Conservation (phyloP, 495 filamentous ascomycete genomes). For the Penicillium lividum region DNA sequence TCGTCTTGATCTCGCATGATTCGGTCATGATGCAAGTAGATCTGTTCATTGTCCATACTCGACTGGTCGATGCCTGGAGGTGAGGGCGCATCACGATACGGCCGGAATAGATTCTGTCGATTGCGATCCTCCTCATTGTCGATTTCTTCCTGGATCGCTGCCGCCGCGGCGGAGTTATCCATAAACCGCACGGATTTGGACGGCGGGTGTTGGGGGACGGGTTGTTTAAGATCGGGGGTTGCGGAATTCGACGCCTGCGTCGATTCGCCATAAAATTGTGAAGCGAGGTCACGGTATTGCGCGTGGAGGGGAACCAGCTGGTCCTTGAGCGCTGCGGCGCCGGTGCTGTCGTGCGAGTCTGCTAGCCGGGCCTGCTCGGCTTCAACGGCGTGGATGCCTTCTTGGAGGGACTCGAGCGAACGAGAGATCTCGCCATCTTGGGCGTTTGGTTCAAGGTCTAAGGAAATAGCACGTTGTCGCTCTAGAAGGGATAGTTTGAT, state of each 20-base stretch:
- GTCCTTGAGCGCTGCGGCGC: slow-evolving; percentile 66
- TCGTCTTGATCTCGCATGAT: slow-evolving; percentile 87
- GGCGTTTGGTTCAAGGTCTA: slow-evolving; percentile 80
- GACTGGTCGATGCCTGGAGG: slow-evolving; percentile 64
- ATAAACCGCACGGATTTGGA: slow-evolving; percentile 91
- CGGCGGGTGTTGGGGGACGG: slow-evolving; percentile 47
- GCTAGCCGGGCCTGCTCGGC: slow-evolving; percentile 63
- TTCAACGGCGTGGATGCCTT: slow-evolving; percentile 76
- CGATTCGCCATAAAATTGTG: slow-evolving; percentile 64
- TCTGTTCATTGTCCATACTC: slow-evolving; percentile 76
- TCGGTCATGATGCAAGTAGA: slow-evolving; percentile 79
- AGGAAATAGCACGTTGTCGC: slow-evolving; percentile 81
- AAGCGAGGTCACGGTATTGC: slow-evolving; percentile 59
- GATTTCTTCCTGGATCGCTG: slow-evolving; percentile 34
- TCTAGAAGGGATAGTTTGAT: slow-evolving; percentile 67
- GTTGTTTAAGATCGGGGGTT: slow-evolving; percentile 46
- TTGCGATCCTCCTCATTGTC: slow-evolving; percentile 54
- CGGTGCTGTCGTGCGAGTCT: slow-evolving; percentile 56
- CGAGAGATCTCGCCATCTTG: slow-evolving; percentile 89
- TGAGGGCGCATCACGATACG: slow-evolving; percentile 61
- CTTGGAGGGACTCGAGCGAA: slow-evolving; percentile 80
- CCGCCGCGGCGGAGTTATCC: slow-evolving; percentile 57
- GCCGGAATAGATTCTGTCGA: slow-evolving; percentile 62
- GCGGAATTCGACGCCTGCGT: slow-evolving; percentile 64
- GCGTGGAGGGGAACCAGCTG: slow-evolving; percentile 59